Evolutionary conservation across 2,329 filamentous ascomycete species (phyloP).

Genomic region (Diaporthe sp.): DNA sequence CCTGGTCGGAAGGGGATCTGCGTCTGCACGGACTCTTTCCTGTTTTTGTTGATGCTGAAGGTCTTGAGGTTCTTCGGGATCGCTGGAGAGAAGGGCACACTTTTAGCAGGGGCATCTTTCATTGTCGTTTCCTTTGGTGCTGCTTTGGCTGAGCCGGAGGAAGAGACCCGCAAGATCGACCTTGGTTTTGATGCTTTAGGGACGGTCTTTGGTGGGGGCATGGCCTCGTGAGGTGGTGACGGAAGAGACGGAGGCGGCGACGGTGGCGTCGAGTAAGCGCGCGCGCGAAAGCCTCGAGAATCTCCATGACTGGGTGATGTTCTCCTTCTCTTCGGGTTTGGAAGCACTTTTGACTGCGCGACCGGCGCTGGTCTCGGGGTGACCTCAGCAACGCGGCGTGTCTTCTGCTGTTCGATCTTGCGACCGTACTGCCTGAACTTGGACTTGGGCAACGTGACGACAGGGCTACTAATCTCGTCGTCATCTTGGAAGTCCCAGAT

Average conservation of each 20-base stretch:
- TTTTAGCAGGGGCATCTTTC: conserved; percentile 24
- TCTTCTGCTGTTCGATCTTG: conserved; percentile 22
- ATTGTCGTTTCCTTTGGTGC: conserved; percentile 23
- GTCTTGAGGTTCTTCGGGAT: conserved; percentile 38
- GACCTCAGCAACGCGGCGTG: conserved; percentile 30
- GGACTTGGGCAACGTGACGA: conserved; percentile 38
- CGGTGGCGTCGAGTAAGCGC: conserved; percentile 42
- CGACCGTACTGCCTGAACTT: conserved; percentile 38
- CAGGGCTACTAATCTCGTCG: conserved; percentile 40
- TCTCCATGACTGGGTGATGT: conserved; percentile 32
- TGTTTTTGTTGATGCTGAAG: conserved; percentile 32
- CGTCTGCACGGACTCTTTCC: conserved; percentile 38
- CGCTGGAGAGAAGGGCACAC: conserved; percentile 30
- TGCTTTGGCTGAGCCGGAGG: conserved; percentile 28
- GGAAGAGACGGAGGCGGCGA: conserved; percentile 41
- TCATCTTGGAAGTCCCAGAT: conserved; percentile 42
- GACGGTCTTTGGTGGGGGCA: conserved; percentile 39
- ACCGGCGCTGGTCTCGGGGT: conserved; percentile 3
- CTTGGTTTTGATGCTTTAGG: conserved; percentile 36
- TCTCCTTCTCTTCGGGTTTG: conserved; percentile 39
- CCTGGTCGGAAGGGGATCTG: conserved; percentile 42
- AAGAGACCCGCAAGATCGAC: conserved; percentile 30
- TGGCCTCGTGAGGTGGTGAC: conserved; percentile 38
- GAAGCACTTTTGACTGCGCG: conserved; percentile 20
- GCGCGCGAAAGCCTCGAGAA: conserved; percentile 25